Conservation (phyloP, 768 basidiomycete species). For the Tricholoma saponaceum region DNA sequence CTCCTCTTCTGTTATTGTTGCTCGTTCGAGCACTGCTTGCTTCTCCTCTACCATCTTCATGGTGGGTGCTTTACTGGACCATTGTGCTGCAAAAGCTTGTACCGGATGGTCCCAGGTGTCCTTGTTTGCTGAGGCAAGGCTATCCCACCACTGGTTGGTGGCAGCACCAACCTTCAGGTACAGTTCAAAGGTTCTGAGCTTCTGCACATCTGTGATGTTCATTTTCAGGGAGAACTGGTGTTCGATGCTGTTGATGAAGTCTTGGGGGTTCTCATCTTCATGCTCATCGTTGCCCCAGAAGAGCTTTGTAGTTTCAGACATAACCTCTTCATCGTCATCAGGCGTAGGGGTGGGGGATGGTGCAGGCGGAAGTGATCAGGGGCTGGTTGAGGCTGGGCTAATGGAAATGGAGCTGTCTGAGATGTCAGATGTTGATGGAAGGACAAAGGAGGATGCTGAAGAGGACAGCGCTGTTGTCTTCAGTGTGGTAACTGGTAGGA, state of each 20-base stretch:
- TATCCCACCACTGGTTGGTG: conserved; percentile 11
- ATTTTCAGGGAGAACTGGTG: conserved; percentile 2
- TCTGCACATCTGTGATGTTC: conserved; percentile 4
- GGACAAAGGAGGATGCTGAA: neutral
- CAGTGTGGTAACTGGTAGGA: neutral
- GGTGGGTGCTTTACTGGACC: conserved; percentile 11
- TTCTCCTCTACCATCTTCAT: conserved; percentile 5
- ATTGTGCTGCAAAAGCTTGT: conserved; percentile 9
- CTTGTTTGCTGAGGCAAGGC: conserved; percentile 3
- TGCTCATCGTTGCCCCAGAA: neutral
- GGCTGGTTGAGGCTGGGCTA: neutral
- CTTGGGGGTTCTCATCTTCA: conserved; percentile 13
- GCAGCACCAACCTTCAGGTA: conserved; percentile 8
- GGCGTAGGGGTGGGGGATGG: neutral
- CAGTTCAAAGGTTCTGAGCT: conserved; percentile 5
- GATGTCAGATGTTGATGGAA: neutral
- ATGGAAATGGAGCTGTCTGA: neutral
- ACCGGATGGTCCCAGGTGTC: conserved; percentile 8
- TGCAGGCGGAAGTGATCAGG: neutral
- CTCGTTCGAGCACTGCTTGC: conserved; percentile 1
- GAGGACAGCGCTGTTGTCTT: neutral
- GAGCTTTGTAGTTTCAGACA: no score
- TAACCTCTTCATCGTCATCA: no score
- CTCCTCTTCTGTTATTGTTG: conserved; percentile 7
- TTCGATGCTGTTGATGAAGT: conserved; percentile 16